Evolutionary conservation across 768 basidiomycete species (phyloP).

Genomic region (Termitomyces sp.): DNA sequence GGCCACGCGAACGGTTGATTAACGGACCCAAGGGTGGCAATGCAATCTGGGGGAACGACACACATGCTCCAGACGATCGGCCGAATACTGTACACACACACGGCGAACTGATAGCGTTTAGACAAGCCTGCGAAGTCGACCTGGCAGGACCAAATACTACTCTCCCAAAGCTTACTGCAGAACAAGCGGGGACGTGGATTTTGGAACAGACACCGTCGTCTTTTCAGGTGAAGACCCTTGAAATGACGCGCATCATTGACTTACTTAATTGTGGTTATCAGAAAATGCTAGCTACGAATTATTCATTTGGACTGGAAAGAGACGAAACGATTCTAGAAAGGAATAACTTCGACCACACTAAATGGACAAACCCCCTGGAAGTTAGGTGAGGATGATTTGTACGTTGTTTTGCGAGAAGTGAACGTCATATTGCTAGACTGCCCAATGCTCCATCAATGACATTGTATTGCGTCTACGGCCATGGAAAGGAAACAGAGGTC

Average conservation of each 20-base stretch:
- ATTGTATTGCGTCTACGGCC: slow-evolving; percentile 90
- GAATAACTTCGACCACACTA: slow-evolving; percentile 71
- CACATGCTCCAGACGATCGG: slow-evolving; percentile 78
- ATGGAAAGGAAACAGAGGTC: slow-evolving; percentile 94
- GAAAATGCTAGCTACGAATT: slow-evolving; percentile 83
- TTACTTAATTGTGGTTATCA: slow-evolving; percentile 20
- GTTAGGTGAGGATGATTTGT: slow-evolving; percentile 39
- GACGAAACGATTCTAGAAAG: slow-evolving; percentile 55
- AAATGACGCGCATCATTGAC: not conserved
- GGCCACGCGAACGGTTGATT: not conserved
- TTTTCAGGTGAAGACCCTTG: slow-evolving; percentile 57
- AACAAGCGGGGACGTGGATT: slow-evolving; percentile 73
- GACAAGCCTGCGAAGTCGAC: slow-evolving; percentile 24
- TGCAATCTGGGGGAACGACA: slow-evolving; percentile 74
- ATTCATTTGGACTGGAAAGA: slow-evolving; percentile 84
- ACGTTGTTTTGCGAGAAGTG: not conserved
- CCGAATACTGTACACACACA: slow-evolving; percentile 53
- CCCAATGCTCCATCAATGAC: slow-evolving; percentile 90
- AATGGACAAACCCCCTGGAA: slow-evolving; percentile 93
- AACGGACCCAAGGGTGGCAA: slow-evolving; percentile 62
- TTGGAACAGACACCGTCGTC: slow-evolving; percentile 72
- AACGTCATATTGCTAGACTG: slow-evolving; percentile 40
- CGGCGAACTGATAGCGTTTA: slow-evolving; percentile 82
- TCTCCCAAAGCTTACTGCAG: slow-evolving; percentile 67
- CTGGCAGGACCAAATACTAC: slow-evolving; percentile 20